These are phyloP conservation scores for Setaria viridis DNA, from an alignment of 202 grass and related monocot species.

Conservation along the genomic window DNA sequence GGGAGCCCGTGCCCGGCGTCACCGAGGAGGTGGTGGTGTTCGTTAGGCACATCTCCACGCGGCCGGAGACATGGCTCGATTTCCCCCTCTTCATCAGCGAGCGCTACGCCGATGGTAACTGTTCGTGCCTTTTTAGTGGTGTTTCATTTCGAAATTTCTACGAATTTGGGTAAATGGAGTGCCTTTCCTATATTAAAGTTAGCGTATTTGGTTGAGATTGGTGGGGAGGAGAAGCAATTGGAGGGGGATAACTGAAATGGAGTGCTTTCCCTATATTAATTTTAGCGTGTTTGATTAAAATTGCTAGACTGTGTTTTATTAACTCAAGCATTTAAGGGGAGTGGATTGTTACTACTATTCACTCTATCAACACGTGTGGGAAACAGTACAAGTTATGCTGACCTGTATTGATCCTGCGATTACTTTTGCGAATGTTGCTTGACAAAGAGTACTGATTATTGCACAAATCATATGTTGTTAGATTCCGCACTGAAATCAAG, in stretches of 20 bases:
- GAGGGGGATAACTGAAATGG: background rate
- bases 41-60: slow-evolving; percentile 65
- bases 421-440: slow-evolving; percentile 23
- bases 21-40: slow-evolving; percentile 78
- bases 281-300: background rate
- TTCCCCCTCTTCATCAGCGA: slow-evolving; percentile 64
- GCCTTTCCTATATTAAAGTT: background rate
- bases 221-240: background rate
- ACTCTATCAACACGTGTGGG: background rate
- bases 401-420: background rate
- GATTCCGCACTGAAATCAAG: background rate
- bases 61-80: slow-evolving; percentile 79
- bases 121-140: background rate
- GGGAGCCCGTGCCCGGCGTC: slow-evolving; percentile 47
- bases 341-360: background rate
- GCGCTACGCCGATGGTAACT: slow-evolving; percentile 59
- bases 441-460: background rate
- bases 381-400: background rate
- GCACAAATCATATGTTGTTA: background rate
- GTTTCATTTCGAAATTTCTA: background rate
- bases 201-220: background rate
- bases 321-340: background rate
- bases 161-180: background rate
- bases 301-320: background rate
- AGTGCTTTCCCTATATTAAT: background rate